Evolutionary conservation across 2,329 filamentous ascomycete species (phyloP).

Genomic region (Colletotrichum scovillei): DNA sequence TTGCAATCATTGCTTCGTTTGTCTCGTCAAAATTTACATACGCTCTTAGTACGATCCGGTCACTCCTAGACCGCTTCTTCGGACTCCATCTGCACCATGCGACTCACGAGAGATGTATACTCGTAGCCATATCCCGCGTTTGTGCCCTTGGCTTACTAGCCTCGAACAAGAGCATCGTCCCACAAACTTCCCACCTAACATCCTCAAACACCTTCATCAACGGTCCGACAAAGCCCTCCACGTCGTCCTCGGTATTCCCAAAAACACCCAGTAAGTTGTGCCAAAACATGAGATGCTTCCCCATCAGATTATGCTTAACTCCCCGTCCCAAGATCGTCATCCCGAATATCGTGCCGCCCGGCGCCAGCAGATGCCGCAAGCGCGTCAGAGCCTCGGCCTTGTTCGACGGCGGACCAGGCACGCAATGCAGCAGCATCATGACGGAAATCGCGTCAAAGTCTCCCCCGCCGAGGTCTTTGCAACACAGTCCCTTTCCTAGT

Average conservation of each 20-base stretch:
- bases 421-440: constrained; percentile 41
- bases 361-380: constrained; percentile 34
- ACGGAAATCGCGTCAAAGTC: constrained; percentile 15
- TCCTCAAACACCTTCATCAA: not conserved
- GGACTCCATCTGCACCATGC: not conserved
- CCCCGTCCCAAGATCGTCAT: constrained; percentile 39
- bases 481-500: not conserved
- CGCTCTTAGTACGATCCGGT: not conserved
- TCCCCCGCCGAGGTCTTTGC: constrained; percentile 2
- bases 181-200: constrained; percentile 14
- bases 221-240: constrained; percentile 8
- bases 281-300: constrained; percentile 17
- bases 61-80: not conserved
- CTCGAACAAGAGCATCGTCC: constrained; percentile 22
- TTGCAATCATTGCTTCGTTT: not conserved
- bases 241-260: constrained; percentile 17
- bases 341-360: constrained; percentile 40
- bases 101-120: not conserved
- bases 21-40: not conserved
- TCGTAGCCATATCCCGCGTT: not conserved
- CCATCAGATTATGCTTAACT: constrained; percentile 11
- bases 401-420: constrained; percentile 36
- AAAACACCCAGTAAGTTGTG: constrained; percentile 19
- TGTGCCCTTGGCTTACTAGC: constrained; percentile 9
- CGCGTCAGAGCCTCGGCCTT: constrained; percentile 35